Evolutionary conservation across 192 early-diverging fungal genomes (phyloP).

Genomic region (Linnemannia exigua): DNA sequence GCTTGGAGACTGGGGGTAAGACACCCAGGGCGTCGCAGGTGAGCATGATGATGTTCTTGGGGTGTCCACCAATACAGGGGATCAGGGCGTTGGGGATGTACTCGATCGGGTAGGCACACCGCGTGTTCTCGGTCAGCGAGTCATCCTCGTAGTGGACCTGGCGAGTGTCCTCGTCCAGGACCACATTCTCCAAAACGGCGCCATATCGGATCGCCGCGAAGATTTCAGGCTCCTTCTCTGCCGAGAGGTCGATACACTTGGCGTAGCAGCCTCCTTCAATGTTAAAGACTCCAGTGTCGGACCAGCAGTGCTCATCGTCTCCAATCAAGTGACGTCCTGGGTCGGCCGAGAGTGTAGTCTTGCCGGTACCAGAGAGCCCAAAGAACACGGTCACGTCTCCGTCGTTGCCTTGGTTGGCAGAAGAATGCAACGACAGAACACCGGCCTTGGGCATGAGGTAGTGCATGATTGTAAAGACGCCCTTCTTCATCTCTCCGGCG

Average conservation of each 20-base stretch:
- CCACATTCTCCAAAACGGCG: slow-evolving; percentile 94
- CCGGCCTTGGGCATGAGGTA: slow-evolving; percentile 96
- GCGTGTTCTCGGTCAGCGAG: slow-evolving; percentile 93
- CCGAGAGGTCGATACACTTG: slow-evolving; percentile 93
- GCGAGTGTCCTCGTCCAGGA: slow-evolving; percentile 79
- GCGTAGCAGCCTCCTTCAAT: slow-evolving; percentile 99
- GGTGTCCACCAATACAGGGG: slow-evolving; percentile 86
- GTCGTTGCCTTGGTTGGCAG: slow-evolving; percentile 89
- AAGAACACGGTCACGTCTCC: slow-evolving; percentile 99
- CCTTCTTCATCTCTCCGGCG: slow-evolving; percentile 99
- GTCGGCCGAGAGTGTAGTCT: slow-evolving; percentile 96
- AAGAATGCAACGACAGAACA: slow-evolving; percentile 90
- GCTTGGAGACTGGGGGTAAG: slow-evolving; percentile 90
- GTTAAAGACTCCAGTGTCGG: slow-evolving; percentile 94
- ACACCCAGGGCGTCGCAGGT: slow-evolving; percentile 98
- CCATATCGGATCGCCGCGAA: slow-evolving; percentile 96
- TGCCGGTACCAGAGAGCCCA: slow-evolving; percentile 96
- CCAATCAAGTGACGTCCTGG: slow-evolving; percentile 93
- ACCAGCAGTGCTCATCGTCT: slow-evolving; percentile 99
- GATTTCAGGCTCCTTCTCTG: slow-evolving; percentile 98
- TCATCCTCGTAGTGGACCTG: slow-evolving; percentile 86
- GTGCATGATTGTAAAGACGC: slow-evolving; percentile 97
- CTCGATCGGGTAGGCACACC: slow-evolving; percentile 95
- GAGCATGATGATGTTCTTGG: slow-evolving; percentile 94
- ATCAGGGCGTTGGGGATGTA: slow-evolving; percentile 93